Percentiles rank a stretch among this genome's conserved stretches.
These are phyloP conservation scores for Venustampulla echinocandica DNA, from an alignment of 495 filamentous ascomycete genomes.

Conservation along the genomic window DNA sequence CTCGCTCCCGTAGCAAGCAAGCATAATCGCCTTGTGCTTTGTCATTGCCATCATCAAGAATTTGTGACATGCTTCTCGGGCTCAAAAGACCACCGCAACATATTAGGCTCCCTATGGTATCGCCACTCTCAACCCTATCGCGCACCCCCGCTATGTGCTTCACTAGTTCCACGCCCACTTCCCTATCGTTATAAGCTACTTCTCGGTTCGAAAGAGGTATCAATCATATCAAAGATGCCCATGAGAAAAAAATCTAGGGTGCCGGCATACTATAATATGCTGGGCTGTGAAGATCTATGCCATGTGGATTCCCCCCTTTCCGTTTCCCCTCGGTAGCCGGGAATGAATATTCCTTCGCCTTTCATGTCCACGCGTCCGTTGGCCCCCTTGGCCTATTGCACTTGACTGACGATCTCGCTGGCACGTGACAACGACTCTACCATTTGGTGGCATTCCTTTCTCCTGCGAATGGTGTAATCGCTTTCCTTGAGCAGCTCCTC, in stretches of 20 bases:
- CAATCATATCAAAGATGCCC: slow-evolving; percentile 15
- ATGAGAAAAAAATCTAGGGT: slow-evolving; percentile 11
- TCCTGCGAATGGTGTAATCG: slow-evolving; percentile 87
- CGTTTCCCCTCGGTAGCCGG: no score
- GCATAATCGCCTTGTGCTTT: no score
- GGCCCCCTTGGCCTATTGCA: slow-evolving; percentile 51
- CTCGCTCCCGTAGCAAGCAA: no score
- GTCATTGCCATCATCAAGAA: no score
- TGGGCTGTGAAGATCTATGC: slow-evolving; percentile 15
- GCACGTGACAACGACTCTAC: slow-evolving; percentile 84
- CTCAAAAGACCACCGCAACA: no score
- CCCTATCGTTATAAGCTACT: slow-evolving; percentile 20
- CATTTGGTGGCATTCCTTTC: slow-evolving; percentile 99
- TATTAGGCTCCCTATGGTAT: no score
- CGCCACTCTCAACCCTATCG: background rate
- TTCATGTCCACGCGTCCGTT: slow-evolving; percentile 3
- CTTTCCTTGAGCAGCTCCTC: slow-evolving; percentile 96
- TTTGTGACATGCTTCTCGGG: no score
- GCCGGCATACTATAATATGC: slow-evolving; percentile 11
- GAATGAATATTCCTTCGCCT: no score
- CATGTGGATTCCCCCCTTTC: slow-evolving; percentile 5
- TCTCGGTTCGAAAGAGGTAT: slow-evolving; percentile 21
- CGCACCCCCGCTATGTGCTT: background rate
- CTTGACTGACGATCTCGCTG: slow-evolving; percentile 93
- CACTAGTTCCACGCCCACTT: slow-evolving; percentile 5